Evolutionary conservation across 441 rosid species (phyloP).

Genomic region (Brassica balearica): DNA sequence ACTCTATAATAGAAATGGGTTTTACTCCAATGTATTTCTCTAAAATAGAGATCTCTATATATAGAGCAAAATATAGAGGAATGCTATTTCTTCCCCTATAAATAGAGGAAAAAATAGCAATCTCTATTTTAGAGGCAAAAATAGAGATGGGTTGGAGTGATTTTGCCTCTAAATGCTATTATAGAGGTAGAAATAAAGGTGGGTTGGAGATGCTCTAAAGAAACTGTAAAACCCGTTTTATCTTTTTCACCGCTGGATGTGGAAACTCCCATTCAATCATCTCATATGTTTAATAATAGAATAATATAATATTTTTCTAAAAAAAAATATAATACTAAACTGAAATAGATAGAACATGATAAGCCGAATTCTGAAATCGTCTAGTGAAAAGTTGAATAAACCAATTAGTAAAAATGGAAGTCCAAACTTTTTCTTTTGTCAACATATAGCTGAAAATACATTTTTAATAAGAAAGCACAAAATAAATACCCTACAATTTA

Average conservation of each 20-base stretch:
- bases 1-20: too few species aligned
- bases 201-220: too few species aligned
- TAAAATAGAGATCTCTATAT: too few species aligned
- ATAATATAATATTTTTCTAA: background rate
- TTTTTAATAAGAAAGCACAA: slow-evolving; percentile 19
- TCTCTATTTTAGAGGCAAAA: too few species aligned
- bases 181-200: too few species aligned
- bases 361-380: background rate
- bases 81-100: too few species aligned
- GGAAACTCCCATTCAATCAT: slow-evolving; percentile 25
- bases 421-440: background rate
- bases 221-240: background rate
- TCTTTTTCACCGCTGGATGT: background rate
- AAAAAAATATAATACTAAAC: background rate
- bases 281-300: background rate
- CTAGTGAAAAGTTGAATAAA: background rate
- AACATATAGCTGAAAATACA: too few species aligned
- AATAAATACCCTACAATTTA: slow-evolving; percentile 4
- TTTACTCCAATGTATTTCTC: too few species aligned
- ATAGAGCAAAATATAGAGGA: too few species aligned
- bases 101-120: too few species aligned
- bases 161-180: too few species aligned
- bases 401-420: background rate
- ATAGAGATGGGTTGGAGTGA: too few species aligned
- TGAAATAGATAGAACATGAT: background rate